These are phyloP conservation scores for Theobroma cacao DNA, from an alignment of 345 rosid genomes.

Conservation along the genomic window DNA sequence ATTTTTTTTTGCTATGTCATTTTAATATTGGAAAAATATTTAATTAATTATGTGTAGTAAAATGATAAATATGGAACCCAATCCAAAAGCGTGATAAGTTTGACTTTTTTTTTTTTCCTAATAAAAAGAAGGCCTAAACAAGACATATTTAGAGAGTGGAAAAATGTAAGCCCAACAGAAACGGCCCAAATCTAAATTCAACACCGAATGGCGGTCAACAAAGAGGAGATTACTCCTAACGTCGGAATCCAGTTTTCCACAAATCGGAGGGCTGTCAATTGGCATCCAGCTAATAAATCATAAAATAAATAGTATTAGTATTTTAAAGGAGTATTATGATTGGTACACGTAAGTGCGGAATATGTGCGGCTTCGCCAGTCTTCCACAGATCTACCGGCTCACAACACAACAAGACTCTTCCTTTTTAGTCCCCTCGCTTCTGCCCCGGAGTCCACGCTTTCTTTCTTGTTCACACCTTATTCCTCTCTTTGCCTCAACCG, in stretches of 20 bases:
- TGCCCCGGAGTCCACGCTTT: neutral
- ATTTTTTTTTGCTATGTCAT: no score
- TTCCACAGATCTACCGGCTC: neutral
- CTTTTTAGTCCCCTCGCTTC: neutral
- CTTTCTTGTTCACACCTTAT: neutral
- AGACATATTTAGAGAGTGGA: neutral
- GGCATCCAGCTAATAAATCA: neutral
- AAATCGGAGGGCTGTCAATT: neutral
- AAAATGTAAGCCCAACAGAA: neutral
- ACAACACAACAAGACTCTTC: neutral
- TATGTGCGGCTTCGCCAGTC: neutral
- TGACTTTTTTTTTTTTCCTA: no score
- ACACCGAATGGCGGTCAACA: neutral
- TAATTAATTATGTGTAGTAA: no score
- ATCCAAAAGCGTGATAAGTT: no score
- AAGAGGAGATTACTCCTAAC: neutral
- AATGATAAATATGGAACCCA: no score
- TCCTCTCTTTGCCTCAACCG: neutral
- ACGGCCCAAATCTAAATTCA: neutral
- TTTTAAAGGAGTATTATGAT: neutral
- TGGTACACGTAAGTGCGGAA: neutral
- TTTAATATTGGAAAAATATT: no score
- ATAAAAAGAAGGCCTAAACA: neutral
- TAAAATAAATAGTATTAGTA: no score
- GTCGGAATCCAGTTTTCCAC: neutral